Evolutionary conservation across 1,139 yeast genomes (phyloP).

Genomic region (Suhomyces taliae): DNA sequence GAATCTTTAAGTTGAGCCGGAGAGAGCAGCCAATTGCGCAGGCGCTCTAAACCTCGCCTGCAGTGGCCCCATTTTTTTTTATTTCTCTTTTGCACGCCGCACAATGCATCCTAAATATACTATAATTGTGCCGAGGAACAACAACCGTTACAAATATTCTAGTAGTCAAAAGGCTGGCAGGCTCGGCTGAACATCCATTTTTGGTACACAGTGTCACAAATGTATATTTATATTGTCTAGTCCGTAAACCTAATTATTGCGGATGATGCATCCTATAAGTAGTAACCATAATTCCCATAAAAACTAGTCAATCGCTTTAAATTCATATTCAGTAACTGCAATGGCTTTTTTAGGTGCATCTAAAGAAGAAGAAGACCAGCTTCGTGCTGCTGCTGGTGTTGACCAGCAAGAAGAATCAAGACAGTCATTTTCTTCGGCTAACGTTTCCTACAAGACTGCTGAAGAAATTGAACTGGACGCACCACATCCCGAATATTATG

Average conservation of each 20-base stretch:
- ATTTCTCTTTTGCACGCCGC: background rate
- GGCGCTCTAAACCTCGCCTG: background rate
- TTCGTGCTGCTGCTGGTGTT: slow-evolving; percentile 32
- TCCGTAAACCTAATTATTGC: too few relatives aligned
- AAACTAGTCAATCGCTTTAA: too few relatives aligned
- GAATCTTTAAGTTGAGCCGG: too few relatives aligned
- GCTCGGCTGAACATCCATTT: background rate
- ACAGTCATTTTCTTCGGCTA: slow-evolving; percentile 12
- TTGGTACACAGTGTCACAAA: background rate
- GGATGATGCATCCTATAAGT: background rate
- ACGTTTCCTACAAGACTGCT: slow-evolving; percentile 36
- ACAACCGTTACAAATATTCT: background rate
- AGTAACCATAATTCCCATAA: background rate
- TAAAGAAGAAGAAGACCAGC: slow-evolving; percentile 35
- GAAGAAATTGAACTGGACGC: slow-evolving; percentile 19
- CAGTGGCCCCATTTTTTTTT: too few relatives aligned
- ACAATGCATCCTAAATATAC: background rate
- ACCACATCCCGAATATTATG: slow-evolving; percentile 7
- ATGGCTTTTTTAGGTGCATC: slow-evolving; percentile 36
- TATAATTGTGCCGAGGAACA: background rate
- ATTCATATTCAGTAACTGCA: background rate
- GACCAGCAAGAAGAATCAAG: slow-evolving; percentile 8
- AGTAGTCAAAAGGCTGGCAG: background rate
- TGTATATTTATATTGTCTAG: too few relatives aligned
- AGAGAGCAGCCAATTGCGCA: background rate